phyloP scores from a whole-genome alignment of 345 rosid species.

The Acer campestre region DNA sequence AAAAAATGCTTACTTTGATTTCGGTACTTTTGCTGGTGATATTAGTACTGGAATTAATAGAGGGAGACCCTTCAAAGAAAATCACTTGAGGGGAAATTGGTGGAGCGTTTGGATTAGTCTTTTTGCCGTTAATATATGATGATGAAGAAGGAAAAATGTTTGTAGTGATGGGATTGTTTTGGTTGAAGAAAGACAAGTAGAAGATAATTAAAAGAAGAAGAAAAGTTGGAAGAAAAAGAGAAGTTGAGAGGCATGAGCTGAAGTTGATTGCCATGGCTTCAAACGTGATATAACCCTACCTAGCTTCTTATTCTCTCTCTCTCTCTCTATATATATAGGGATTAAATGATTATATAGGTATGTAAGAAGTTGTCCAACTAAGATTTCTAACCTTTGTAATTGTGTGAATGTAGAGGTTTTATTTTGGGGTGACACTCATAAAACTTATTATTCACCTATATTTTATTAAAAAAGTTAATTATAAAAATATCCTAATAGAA shows the following conservation, averaged over 20 bases:
- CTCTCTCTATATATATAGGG: no score
- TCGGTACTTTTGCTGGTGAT: background rate
- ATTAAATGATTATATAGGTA: no score
- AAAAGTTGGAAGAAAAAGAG: background rate
- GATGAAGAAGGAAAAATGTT: background rate
- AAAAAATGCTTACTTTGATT: background rate
- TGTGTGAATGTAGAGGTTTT: background rate
- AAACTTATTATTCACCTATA: no score
- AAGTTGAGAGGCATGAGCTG: background rate
- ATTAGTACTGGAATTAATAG: background rate
- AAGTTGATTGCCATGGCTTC: constrained; percentile 1
- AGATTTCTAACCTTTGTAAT: background rate
- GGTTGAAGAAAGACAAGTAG: background rate
- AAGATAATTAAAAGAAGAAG: background rate
- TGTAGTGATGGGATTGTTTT: constrained; percentile 1
- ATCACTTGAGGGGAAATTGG: background rate
- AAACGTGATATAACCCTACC: background rate
- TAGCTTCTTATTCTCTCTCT: no score
- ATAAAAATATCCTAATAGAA: no score
- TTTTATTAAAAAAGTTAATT: no score
- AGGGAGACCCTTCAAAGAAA: background rate
- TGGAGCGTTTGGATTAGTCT: background rate
- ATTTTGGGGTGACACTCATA: no score
- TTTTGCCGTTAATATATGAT: background rate
- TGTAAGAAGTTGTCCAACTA: no score